Percentiles rank a stretch among this genome's conserved stretches.
Evolutionary conservation across 345 rosid genomes (phyloP).

Genomic region (Pugionium dolabratum): DNA sequence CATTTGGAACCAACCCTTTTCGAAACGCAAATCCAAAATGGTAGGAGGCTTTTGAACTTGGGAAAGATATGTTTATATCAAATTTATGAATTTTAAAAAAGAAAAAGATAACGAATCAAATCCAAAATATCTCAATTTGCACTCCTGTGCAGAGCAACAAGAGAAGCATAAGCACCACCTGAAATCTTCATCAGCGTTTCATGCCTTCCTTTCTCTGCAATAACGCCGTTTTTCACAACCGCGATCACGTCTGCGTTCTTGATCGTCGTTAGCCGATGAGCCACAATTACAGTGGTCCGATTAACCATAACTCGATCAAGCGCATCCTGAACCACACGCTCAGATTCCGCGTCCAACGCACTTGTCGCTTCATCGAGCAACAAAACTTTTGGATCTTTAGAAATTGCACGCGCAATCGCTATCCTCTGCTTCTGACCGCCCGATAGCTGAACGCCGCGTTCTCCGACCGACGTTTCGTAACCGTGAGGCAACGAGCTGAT

Average conservation of each 20-base stretch:
- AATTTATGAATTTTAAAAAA: constrained; percentile 12
- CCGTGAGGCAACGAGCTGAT: constrained; percentile 50
- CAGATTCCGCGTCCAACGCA: constrained; percentile 74
- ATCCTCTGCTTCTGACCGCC: constrained; percentile 94
- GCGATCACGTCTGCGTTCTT: constrained; percentile 54
- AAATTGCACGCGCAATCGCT: constrained; percentile 50
- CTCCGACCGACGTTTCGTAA: constrained; percentile 39
- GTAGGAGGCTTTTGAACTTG: not conserved
- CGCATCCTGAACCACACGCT: constrained; percentile 58
- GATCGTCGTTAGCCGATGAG: constrained; percentile 54
- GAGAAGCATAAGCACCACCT: constrained; percentile 51
- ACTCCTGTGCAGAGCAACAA: constrained; percentile 48
- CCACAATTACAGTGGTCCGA: constrained; percentile 52
- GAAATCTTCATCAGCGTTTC: constrained; percentile 45
- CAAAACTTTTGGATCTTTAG: constrained; percentile 65
- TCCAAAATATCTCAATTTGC: constrained; percentile 25
- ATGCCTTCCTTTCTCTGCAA: constrained; percentile 58
- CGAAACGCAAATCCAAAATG: not conserved
- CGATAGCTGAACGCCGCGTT: constrained; percentile 49
- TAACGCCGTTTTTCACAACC: constrained; percentile 50
- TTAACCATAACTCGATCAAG: constrained; percentile 42
- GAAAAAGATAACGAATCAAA: constrained; percentile 12
- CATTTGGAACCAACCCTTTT: not conserved
- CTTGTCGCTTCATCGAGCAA: constrained; percentile 75
- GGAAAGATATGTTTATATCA: constrained; percentile 11